A percentile compares a stretch with the other conserved stretches of the same genome.
phyloP scores from a whole-genome alignment of 352 stramenopile species.

The Pythium rhizo-oryzae region DNA sequence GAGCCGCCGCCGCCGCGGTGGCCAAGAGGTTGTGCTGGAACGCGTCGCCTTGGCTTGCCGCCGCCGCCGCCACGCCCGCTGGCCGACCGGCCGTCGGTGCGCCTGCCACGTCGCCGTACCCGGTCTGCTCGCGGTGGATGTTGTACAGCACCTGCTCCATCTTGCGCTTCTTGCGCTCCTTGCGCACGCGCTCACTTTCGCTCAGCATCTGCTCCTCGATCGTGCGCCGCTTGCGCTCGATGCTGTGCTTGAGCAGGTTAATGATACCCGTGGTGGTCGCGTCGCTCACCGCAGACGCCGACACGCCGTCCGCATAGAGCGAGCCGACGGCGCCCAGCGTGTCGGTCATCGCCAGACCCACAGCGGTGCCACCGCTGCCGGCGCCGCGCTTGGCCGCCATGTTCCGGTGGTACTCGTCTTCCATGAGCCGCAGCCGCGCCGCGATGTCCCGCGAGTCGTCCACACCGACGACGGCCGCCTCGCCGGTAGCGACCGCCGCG shows the following conservation, averaged over 20 bases:
- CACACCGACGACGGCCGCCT: neutral
- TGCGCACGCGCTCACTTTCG: conserved; percentile 57
- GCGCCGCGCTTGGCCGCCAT: conserved; percentile 20
- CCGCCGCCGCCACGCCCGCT: neutral
- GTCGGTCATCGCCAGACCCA: neutral
- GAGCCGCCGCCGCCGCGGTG: neutral
- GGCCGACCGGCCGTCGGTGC: neutral
- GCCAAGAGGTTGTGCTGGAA: conserved; percentile 2
- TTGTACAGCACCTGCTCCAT: conserved; percentile 56
- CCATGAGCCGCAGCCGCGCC: conserved; percentile 41
- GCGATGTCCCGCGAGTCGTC: conserved; percentile 32
- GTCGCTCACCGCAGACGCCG: neutral
- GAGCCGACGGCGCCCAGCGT: neutral
- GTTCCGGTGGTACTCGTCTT: conserved; percentile 45
- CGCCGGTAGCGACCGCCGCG: neutral
- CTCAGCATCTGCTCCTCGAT: conserved; percentile 52
- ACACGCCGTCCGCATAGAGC: neutral
- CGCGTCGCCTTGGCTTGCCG: neutral
- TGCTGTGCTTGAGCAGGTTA: conserved; percentile 55
- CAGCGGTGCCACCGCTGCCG: neutral
- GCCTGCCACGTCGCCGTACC: neutral
- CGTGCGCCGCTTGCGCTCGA: conserved; percentile 51
- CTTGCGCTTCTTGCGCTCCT: conserved; percentile 63
- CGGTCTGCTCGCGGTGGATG: conserved; percentile 51
- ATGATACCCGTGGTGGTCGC: conserved; percentile 45